Conservation (phyloP, 306 rosid genomes). For the Sicyos edulis region DNA sequence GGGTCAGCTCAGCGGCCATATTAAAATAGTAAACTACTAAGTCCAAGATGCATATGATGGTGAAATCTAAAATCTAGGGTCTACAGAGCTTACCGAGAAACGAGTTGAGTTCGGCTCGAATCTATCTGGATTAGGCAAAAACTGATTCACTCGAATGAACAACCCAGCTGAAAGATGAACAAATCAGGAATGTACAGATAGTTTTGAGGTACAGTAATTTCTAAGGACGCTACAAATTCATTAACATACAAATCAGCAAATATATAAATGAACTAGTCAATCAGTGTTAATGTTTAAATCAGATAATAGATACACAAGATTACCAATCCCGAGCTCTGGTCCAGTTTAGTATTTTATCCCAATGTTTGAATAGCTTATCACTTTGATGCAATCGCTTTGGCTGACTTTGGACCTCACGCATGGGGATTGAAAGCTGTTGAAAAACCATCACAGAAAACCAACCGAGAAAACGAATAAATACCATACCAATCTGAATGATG, state of each 20-base stretch:
- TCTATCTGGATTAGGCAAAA: slow-evolving; percentile 11
- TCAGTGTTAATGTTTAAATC: slow-evolving; percentile 8
- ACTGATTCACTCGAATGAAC: neutral
- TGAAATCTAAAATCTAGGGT: neutral
- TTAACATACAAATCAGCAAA: slow-evolving; percentile 12
- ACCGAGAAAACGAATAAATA: slow-evolving; percentile 10
- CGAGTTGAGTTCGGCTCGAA: neutral
- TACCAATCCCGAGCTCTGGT: slow-evolving; percentile 7
- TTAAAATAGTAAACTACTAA: neutral
- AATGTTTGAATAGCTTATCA: neutral
- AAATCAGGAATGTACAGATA: slow-evolving; percentile 13
- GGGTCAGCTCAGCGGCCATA: neutral
- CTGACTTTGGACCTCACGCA: neutral
- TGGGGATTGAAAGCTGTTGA: slow-evolving; percentile 13
- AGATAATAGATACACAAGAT: slow-evolving; percentile 15
- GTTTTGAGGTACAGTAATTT: slow-evolving; percentile 6
- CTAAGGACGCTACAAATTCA: neutral
- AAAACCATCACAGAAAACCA: slow-evolving; percentile 19
- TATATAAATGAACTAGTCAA: slow-evolving; percentile 15
- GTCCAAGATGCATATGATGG: neutral
- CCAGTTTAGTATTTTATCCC: neutral
- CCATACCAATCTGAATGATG: slow-evolving; percentile 7
- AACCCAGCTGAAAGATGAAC: slow-evolving; percentile 17
- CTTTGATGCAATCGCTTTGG: neutral
- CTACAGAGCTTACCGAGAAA: neutral